These are phyloP conservation scores for Hanseniaspora lachancei DNA, from an alignment of 805 yeast genomes.

Conservation along the genomic window DNA sequence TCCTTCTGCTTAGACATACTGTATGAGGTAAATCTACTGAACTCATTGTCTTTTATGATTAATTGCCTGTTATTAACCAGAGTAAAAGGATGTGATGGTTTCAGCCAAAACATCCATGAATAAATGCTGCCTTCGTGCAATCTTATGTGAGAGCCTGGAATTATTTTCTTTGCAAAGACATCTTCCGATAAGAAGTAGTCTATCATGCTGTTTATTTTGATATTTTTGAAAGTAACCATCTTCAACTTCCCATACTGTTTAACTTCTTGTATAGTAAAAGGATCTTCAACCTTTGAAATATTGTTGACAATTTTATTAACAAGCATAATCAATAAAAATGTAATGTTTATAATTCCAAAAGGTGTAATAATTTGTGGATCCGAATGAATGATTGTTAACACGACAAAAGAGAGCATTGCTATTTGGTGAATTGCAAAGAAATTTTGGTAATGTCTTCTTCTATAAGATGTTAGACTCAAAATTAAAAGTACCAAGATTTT, in stretches of 20 bases:
- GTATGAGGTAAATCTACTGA: background rate
- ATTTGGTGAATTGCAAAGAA: constrained; percentile 49
- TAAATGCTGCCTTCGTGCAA: constrained; percentile 28
- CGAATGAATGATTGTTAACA: constrained; percentile 46
- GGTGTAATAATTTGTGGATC: constrained; percentile 48
- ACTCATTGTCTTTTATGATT: constrained; percentile 2
- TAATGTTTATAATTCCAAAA: constrained; percentile 20
- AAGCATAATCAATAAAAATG: constrained; percentile 16
- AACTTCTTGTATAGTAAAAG: constrained; percentile 4
- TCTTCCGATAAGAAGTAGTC: constrained; percentile 14
- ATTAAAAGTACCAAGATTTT: constrained; percentile 29
- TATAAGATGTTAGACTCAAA: constrained; percentile 32
- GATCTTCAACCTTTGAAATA: constrained; percentile 3
- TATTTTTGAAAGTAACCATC: constrained; percentile 12
- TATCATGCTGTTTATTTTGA: constrained; percentile 16
- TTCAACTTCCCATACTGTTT: constrained; percentile 15
- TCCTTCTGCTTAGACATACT: background rate
- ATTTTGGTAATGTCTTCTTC: constrained; percentile 36
- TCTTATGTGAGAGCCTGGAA: constrained; percentile 50
- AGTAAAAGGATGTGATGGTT: constrained; percentile 60
- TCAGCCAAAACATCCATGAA: constrained; percentile 34
- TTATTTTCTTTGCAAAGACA: background rate
- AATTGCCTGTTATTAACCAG: constrained; percentile 33
- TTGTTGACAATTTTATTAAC: constrained; percentile 3
- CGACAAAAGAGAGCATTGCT: constrained; percentile 34